These are phyloP conservation scores for Tolypocladium pustulatum DNA, from an alignment of 2,329 filamentous ascomycete genomes.

Conservation along the genomic window DNA sequence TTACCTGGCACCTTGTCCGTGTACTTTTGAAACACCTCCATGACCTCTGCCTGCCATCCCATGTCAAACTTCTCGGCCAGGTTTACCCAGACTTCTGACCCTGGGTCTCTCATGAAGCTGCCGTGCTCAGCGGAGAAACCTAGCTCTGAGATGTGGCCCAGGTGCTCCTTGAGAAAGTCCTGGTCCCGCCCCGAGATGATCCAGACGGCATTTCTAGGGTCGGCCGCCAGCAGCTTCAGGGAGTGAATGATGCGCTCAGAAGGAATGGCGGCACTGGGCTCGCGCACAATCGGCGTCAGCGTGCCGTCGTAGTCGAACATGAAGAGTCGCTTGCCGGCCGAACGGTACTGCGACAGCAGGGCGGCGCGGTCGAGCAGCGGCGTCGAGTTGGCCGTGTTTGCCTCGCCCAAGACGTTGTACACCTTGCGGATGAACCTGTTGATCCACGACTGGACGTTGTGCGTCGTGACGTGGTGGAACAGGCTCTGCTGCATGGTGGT, in stretches of 20 bases:
- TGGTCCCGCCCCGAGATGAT: constrained; percentile 95
- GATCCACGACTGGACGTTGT: constrained; percentile 83
- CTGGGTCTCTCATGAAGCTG: constrained; percentile 82
- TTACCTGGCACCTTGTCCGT: constrained; percentile 75
- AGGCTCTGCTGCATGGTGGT: constrained; percentile 60
- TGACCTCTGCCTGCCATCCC: constrained; percentile 81
- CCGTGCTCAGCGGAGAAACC: constrained; percentile 97
- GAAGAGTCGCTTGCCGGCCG: constrained; percentile 71
- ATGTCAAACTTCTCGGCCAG: constrained; percentile 80
- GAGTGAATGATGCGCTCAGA: constrained; percentile 73
- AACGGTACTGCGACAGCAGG: constrained; percentile 63
- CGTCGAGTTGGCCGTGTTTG: constrained; percentile 64
- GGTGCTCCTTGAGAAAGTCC: constrained; percentile 78
- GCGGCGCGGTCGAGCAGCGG: constrained; percentile 68
- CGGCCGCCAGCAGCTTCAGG: constrained; percentile 66
- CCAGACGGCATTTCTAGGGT: constrained; percentile 86
- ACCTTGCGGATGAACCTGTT: constrained; percentile 68
- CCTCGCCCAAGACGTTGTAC: constrained; percentile 68
- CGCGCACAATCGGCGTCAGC: constrained; percentile 86
- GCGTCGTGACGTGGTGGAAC: constrained; percentile 73
- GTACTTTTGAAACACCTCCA: constrained; percentile 77
- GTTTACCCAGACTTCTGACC: constrained; percentile 73
- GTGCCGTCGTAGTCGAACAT: constrained; percentile 99
- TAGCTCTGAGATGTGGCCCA: constrained; percentile 80
- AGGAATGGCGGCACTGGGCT: constrained; percentile 81